phyloP scores from a whole-genome alignment of 78 protist species.

The Dictyostelium citrinum region DNA sequence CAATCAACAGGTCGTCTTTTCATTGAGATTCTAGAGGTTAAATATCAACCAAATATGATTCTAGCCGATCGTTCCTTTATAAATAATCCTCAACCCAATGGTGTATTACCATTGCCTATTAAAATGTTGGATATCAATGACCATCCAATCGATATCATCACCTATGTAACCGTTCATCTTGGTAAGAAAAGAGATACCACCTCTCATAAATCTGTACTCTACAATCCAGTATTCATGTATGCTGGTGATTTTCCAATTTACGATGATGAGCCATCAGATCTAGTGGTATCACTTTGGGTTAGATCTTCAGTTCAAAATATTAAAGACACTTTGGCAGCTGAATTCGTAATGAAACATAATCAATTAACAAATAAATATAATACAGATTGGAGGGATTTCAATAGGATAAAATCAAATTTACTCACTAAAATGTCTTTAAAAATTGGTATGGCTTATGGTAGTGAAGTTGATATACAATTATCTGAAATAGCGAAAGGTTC shows the following conservation, averaged over 20 bases:
- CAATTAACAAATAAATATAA: neutral
- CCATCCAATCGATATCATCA: conserved; percentile 22
- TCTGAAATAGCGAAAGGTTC: neutral
- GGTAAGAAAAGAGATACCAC: conserved; percentile 65
- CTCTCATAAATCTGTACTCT: neutral
- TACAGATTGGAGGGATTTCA: conserved; percentile 45
- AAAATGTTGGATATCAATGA: neutral
- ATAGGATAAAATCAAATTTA: neutral
- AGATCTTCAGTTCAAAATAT: neutral
- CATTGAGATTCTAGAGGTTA: conserved; percentile 24
- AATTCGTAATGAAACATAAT: neutral
- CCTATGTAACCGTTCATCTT: conserved; percentile 28
- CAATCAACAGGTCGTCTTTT: conserved; percentile 42
- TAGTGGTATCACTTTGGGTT: conserved; percentile 25
- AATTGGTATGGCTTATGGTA: conserved; percentile 35
- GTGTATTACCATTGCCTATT: neutral
- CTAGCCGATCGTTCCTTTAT: neutral
- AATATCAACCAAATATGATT: neutral
- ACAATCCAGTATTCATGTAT: conserved; percentile 34
- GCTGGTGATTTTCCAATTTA: conserved; percentile 51
- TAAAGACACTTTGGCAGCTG: conserved; percentile 55
- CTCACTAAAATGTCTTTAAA: neutral
- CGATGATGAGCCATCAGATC: conserved; percentile 6
- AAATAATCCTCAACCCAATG: neutral
- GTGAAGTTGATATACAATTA: conserved; percentile 22